Percentiles rank a stretch among this genome's conserved stretches.
These are phyloP conservation scores for Tuber aestivum DNA, from an alignment of 495 filamentous ascomycete genomes.

Conservation along the genomic window DNA sequence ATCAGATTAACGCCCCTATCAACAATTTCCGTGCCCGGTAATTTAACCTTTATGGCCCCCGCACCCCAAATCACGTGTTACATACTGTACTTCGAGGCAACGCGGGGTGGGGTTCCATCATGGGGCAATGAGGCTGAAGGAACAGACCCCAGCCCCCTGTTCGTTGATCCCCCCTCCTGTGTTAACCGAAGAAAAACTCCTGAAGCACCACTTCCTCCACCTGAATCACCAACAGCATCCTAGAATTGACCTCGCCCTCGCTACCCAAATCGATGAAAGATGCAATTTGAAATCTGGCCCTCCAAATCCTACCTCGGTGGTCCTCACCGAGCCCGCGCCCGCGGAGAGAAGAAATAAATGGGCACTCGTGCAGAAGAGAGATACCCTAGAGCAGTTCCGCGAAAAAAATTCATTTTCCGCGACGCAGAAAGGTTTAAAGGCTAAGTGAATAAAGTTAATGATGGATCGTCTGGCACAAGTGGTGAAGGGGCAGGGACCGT, in stretches of 20 bases:
- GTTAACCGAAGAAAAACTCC: not conserved
- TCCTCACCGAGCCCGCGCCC: not conserved
- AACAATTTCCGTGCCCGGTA: too few relatives aligned
- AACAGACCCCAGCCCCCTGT: too few relatives aligned
- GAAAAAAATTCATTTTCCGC: slow-evolving; percentile 80
- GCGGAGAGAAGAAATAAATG: not conserved
- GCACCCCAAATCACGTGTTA: too few relatives aligned
- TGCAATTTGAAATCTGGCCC: too few relatives aligned
- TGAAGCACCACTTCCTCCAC: not conserved
- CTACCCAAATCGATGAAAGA: not conserved
- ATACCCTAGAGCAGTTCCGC: slow-evolving; percentile 72
- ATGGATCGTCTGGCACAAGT: slow-evolving; percentile 32
- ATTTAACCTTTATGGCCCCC: too few relatives aligned
- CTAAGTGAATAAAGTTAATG: slow-evolving; percentile 49
- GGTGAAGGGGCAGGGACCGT: too few relatives aligned
- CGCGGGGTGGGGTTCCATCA: too few relatives aligned
- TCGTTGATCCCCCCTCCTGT: too few relatives aligned
- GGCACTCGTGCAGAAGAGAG: slow-evolving; percentile 49
- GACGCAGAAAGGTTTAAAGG: slow-evolving; percentile 71
- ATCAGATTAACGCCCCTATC: too few relatives aligned
- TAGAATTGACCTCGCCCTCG: not conserved
- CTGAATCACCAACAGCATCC: not conserved
- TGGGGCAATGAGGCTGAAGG: too few relatives aligned
- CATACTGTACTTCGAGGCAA: too few relatives aligned
- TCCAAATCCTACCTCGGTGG: not conserved